These are phyloP conservation scores for Canavalia gladiata DNA, from an alignment of 306 rosid genomes.

Conservation along the genomic window DNA sequence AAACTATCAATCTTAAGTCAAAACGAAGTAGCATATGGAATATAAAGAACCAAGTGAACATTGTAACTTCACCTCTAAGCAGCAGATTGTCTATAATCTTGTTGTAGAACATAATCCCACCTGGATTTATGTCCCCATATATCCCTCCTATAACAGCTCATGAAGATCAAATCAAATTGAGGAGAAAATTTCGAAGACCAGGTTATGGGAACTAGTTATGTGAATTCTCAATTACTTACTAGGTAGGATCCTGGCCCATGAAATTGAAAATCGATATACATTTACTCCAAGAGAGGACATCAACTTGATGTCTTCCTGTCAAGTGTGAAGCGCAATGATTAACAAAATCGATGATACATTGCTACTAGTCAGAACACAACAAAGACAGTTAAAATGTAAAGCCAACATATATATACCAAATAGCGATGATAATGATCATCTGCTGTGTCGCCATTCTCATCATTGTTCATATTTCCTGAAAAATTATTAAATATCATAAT, in stretches of 20 bases:
- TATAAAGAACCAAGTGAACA: background rate
- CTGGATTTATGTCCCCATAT: conserved; percentile 62
- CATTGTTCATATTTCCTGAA: conserved; percentile 59
- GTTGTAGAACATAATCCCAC: conserved; percentile 67
- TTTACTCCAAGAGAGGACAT: conserved; percentile 67
- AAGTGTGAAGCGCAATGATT: conserved; percentile 3
- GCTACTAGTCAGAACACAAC: background rate
- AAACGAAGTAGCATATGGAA: background rate
- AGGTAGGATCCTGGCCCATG: conserved; percentile 81
- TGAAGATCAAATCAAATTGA: conserved; percentile 21
- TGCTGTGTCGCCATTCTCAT: conserved; percentile 73
- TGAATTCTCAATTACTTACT: conserved; percentile 48
- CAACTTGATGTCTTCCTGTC: conserved; percentile 66
- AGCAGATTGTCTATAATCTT: conserved; percentile 64
- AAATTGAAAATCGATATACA: conserved; percentile 76
- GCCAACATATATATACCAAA: conserved; percentile 44
- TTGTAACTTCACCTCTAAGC: conserved; percentile 56
- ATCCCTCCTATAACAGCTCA: conserved; percentile 61
- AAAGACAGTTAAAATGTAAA: conserved; percentile 1
- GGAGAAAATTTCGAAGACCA: conserved; percentile 10
- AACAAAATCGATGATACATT: background rate
- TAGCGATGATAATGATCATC: conserved; percentile 77
- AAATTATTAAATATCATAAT: background rate
- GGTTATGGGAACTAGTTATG: background rate
- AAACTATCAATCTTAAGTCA: background rate